A percentile compares a stretch with the other conserved stretches of the same genome.
Evolutionary conservation across 1,139 yeast genomes (phyloP).

Genomic region (Kazachstania sp.): DNA sequence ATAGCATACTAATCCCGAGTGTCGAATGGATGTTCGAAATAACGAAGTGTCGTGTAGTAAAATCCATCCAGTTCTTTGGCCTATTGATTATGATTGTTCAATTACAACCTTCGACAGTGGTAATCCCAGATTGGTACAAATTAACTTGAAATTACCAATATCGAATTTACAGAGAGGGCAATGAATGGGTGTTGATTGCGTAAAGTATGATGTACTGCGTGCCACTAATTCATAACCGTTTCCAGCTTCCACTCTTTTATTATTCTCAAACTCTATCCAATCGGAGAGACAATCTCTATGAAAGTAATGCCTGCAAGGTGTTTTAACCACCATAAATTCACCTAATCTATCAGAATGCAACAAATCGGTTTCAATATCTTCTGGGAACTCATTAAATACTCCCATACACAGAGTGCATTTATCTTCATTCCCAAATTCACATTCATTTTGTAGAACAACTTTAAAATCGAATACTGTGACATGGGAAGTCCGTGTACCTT

Average conservation of each 20-base stretch:
- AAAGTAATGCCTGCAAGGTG: slow-evolving; percentile 1
- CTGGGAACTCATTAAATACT: no score
- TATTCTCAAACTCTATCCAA: not conserved
- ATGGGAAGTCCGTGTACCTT: no score
- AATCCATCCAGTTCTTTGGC: no score
- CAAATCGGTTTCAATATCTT: no score
- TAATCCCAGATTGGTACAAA: not conserved
- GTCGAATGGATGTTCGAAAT: no score
- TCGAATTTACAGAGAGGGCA: slow-evolving; percentile 2
- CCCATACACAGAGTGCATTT: no score
- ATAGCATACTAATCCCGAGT: no score
- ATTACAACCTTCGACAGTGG: not conserved
- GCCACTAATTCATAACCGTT: not conserved
- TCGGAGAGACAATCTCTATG: not conserved
- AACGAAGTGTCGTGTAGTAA: no score
- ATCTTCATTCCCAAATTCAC: no score
- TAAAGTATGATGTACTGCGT: not conserved
- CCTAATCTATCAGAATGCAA: no score
- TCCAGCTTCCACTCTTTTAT: not conserved
- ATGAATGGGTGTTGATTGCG: not conserved
- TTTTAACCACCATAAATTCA: not conserved
- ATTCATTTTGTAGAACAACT: no score
- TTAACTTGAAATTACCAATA: not conserved
- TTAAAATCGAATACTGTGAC: no score
- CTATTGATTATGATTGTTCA: not conserved